Evolutionary conservation across 371 early-diverging fungal species (phyloP), one percentile per base, ranked within the genome.

Genomic region (Chytridium lagenaria): DNA sequence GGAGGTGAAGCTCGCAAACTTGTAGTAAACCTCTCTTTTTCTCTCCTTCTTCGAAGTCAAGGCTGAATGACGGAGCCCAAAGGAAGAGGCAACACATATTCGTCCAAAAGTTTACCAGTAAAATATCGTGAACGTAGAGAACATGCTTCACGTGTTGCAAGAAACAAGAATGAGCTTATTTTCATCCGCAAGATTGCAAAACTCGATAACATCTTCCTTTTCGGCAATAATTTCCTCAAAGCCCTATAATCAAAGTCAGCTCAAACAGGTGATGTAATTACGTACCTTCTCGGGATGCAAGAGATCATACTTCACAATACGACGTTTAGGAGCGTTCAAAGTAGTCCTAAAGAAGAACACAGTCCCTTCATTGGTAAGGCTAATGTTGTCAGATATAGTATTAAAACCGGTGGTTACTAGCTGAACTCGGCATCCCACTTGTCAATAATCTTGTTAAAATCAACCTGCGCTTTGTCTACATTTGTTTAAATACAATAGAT

Each of bases 281-380:
- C 63, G 59, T 70, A 83, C 85, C 40, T 80, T 68, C 39, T 82
- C 83, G 34, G 88, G 85, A 44, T 84, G 72, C 49, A 64, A 55
- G 16, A 91, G 63, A 74, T 91, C 89, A 70, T 84, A 88, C 76
- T 81, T 87, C 64, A 90, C 87, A 34, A 92, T 68, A 38, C 86
- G 82, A 59, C 77, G 69, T 37, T 82, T 84, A 36, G 91, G 91
- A 5, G 92, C 88, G 40, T 89, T 72, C 67, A 71, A 70, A 68
- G 88, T 89, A 22, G 91, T 88, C 72, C 79, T 51, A 71, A 92
- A 90, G 72, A 82, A 91, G 66, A 92, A 88, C 10, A 79, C 61
- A 1, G 86, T 55, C 3, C 85, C 89, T 2, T 90, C 84, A 76
- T 89, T 90, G 55, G 89, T 79, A 40, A 90, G 49, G 75, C 44